Evolutionary conservation across 2,329 filamentous ascomycete genomes (phyloP).

Genomic region (Trematosphaeria pertusa): DNA sequence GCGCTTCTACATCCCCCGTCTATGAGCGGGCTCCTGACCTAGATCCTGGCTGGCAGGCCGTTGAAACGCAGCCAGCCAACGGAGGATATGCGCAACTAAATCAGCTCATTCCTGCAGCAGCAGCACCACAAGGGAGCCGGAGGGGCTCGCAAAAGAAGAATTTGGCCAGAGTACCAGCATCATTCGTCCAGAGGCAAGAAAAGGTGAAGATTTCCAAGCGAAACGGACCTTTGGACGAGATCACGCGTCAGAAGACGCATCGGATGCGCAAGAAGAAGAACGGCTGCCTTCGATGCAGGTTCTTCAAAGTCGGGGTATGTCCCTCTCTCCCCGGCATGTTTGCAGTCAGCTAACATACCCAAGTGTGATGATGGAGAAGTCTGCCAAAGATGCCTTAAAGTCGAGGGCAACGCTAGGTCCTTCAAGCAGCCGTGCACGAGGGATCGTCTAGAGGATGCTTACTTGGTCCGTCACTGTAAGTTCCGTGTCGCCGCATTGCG

Average conservation of each 20-base stretch:
- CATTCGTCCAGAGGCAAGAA: slow-evolving; percentile 40
- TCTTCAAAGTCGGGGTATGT: slow-evolving; percentile 44
- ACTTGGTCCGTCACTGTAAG: slow-evolving; percentile 41
- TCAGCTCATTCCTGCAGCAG: slow-evolving; percentile 9
- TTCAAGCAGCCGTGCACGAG: slow-evolving; percentile 43
- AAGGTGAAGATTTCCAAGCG: slow-evolving; percentile 44
- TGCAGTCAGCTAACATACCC: slow-evolving; percentile 4
- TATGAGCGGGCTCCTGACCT: slow-evolving; percentile 24
- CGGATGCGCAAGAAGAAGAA: slow-evolving; percentile 43
- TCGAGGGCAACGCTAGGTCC: slow-evolving; percentile 36
- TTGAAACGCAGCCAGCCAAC: slow-evolving; percentile 18
- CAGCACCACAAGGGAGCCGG: slow-evolving; percentile 16
- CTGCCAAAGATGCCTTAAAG: slow-evolving; percentile 42
- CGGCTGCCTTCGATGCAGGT: slow-evolving; percentile 43
- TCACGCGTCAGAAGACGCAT: slow-evolving; percentile 39
- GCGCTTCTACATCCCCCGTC: slow-evolving; percentile 13
- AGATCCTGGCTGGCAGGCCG: slow-evolving; percentile 27
- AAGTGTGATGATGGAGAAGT: slow-evolving; percentile 43
- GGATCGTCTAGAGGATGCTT: slow-evolving; percentile 40
- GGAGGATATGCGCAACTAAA: slow-evolving; percentile 20
- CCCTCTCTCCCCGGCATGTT: no score
- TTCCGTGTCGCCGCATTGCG: background rate
- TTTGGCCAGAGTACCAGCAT: slow-evolving; percentile 38
- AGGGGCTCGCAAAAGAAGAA: slow-evolving; percentile 31
- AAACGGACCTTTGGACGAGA: slow-evolving; percentile 35